Evolutionary conservation across 331 rosid genomes (phyloP).

Genomic region (Prunus yedoensis): DNA sequence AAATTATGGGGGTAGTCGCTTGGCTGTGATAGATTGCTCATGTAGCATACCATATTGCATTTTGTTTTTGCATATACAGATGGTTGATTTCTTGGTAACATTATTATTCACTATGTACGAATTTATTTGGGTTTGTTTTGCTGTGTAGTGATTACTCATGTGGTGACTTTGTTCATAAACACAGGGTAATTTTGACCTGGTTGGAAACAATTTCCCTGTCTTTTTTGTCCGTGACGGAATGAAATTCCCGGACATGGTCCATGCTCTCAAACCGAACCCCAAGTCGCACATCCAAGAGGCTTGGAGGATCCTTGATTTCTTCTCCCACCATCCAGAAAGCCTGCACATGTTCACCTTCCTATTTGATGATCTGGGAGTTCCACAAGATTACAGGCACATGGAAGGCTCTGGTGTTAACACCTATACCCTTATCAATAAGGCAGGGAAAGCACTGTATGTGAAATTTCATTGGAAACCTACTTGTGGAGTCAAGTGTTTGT

Average conservation of each 20-base stretch:
- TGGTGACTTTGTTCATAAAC: conserved; percentile 13
- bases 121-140: no score
- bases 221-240: conserved; percentile 79
- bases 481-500: conserved; percentile 68
- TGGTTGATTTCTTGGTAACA: neutral
- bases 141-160: neutral
- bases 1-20: no score
- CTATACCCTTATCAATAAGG: conserved; percentile 64
- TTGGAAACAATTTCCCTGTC: conserved; percentile 84
- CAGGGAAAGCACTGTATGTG: conserved; percentile 69
- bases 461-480: conserved; percentile 89
- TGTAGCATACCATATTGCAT: neutral
- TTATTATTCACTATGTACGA: neutral
- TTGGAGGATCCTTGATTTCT: conserved; percentile 85
- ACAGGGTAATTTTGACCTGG: conserved; percentile 88
- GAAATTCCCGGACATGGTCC: conserved; percentile 90
- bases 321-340: conserved; percentile 91
- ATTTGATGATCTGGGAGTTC: conserved; percentile 82
- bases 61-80: neutral
- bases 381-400: conserved; percentile 94
- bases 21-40: neutral
- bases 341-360: conserved; percentile 69
- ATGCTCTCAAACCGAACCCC: conserved; percentile 87
- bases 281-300: conserved; percentile 84
- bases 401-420: conserved; percentile 90